Evolutionary conservation across 2,329 filamentous ascomycete species (phyloP), one percentile per base, ranked within the genome.

Genomic region (Penicillium fuscoglaucum): DNA sequence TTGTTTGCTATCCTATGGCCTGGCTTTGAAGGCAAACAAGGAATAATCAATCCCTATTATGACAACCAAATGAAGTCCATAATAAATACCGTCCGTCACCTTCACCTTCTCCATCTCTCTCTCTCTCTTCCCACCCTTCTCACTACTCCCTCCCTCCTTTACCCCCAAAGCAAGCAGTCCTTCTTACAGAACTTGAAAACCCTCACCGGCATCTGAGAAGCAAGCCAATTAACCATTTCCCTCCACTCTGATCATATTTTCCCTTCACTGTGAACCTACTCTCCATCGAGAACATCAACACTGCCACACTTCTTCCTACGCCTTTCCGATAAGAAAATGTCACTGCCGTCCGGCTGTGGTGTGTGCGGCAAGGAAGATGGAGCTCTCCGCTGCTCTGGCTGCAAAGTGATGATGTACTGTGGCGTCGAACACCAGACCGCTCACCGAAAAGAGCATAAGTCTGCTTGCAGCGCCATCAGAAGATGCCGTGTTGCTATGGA

Each of bases 361-460:
- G 35, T 68, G 17, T 74, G 68, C 59, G 51, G 57, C 46, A 65
- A 55, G 35, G 62, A 58, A 24, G 62, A 70, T 33, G 28, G 21
- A 15, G 5, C 28, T 24, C 26, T 40, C 17, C 19, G 21, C 52
- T 84, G 81, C 61, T 59, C 68, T 4, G 74, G 67, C 6, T 84
- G 81, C 68, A 74, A 70, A 43, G 75, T 73, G 1, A 70, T 78
- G 52, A 67, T 68, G 40, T 84, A 84, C 69, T 84, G 82, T 68
- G 66, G 73, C 49, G 65, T 66, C 15, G 74, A 78, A 1, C 79
- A 83, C 65, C 80, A 83, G 67, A 52, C 54, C 0, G 48, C 65
- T 2, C 66, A 83, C 61, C 65, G 74, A 26, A 40, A 59, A 0
- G 44, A 56, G 3, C 80, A 84, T 70, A 79, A 79, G 61, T 37